Conservation (phyloP, 257 asterid species). For the Thymus mandschuricus region DNA sequence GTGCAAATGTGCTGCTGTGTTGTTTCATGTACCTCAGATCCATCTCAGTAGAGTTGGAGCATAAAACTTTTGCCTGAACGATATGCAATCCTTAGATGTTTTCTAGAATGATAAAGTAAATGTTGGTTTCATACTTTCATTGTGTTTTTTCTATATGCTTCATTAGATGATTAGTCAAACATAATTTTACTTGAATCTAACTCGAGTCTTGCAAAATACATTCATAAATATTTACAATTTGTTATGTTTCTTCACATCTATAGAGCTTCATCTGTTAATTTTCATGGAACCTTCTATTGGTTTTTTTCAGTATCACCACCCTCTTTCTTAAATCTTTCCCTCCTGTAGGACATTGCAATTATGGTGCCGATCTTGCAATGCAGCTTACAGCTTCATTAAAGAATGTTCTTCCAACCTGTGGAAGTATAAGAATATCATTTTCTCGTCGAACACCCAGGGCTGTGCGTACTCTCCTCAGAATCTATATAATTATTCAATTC, state of each 20-base stretch:
- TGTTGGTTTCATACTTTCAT: slow-evolving; percentile 9
- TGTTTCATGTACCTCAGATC: background rate
- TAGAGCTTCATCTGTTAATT: background rate
- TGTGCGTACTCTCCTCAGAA: slow-evolving; percentile 44
- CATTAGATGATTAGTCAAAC: slow-evolving; percentile 10
- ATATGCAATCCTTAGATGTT: background rate
- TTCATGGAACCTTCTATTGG: background rate
- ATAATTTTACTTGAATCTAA: background rate
- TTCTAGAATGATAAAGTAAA: background rate
- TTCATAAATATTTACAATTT: background rate
- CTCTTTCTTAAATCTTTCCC: background rate
- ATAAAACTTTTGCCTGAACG: background rate
- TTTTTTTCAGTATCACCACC: background rate
- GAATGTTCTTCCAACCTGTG: slow-evolving; percentile 73
- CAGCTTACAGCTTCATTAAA: slow-evolving; percentile 64
- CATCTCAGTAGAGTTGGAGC: background rate
- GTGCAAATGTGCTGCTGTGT: background rate
- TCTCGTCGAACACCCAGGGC: slow-evolving; percentile 86
- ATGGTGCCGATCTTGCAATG: slow-evolving; percentile 75
- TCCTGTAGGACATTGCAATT: slow-evolving; percentile 71
- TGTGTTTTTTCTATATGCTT: slow-evolving; percentile 8
- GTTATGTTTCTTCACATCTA: slow-evolving; percentile 1
- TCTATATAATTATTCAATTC: slow-evolving; percentile 24
- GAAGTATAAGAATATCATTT: slow-evolving; percentile 79
- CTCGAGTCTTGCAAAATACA: background rate